Percentiles rank a stretch among this genome's conserved stretches.
phyloP scores from a whole-genome alignment of 2,329 filamentous ascomycete species.

The Trichocomaceae sp. region DNA sequence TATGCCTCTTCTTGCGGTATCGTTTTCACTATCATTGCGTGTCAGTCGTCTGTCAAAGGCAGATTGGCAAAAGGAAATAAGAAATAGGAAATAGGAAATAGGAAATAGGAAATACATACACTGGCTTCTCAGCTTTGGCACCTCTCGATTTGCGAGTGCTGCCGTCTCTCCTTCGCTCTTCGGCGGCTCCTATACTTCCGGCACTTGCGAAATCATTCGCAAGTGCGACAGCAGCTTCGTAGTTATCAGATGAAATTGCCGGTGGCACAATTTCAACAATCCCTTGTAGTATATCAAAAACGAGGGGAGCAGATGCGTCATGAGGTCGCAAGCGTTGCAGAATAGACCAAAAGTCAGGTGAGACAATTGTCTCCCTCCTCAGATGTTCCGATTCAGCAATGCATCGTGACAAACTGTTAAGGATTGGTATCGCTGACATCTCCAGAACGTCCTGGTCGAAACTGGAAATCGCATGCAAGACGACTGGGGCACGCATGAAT shows the following conservation, averaged over 20 bases:
- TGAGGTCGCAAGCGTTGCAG: conserved; percentile 67
- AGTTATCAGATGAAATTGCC: conserved; percentile 90
- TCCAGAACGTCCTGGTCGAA: conserved; percentile 72
- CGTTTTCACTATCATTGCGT: conserved; percentile 49
- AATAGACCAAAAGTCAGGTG: conserved; percentile 94
- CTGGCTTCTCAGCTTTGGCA: conserved; percentile 47
- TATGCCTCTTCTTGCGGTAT: conserved; percentile 67
- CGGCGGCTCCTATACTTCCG: conserved; percentile 63
- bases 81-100: no score
- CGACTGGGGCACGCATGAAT: conserved; percentile 83
- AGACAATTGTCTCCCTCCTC: conserved; percentile 88
- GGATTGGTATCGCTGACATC: conserved; percentile 66
- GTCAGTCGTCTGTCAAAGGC: not conserved
- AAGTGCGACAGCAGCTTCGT: conserved; percentile 76
- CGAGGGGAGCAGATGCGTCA: conserved; percentile 63
- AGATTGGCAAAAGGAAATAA: not conserved
- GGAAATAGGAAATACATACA: conserved; percentile 38
- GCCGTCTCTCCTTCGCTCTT: conserved; percentile 62
- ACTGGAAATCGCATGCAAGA: conserved; percentile 84
- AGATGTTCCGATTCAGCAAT: conserved; percentile 71
- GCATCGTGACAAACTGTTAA: conserved; percentile 73
- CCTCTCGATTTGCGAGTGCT: conserved; percentile 47
- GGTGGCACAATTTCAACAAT: conserved; percentile 66
- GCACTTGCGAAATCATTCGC: conserved; percentile 86
- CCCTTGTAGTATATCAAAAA: conserved; percentile 80